Percentiles rank a stretch among this genome's conserved stretches.
Conservation (phyloP, 106 monocot genomes). For the Gastrodia elata region DNA sequence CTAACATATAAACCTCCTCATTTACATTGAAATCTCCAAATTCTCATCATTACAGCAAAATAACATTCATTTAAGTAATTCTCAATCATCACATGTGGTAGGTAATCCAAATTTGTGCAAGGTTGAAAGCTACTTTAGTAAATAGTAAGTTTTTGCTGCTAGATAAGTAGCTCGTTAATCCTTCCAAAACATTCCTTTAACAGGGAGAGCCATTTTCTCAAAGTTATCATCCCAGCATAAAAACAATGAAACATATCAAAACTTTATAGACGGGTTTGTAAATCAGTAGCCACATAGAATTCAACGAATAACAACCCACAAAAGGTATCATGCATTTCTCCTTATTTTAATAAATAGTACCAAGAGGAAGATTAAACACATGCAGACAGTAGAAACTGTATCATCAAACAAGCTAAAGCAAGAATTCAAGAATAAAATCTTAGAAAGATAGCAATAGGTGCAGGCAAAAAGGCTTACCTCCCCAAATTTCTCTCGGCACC, state of each 20-base stretch:
- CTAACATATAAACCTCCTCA: too few relatives aligned
- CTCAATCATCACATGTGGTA: too few relatives aligned
- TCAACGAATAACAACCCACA: neutral
- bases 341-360: neutral
- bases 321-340: neutral
- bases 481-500: constrained; percentile 68
- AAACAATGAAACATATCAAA: constrained; percentile 3
- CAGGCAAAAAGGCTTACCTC: constrained; percentile 20
- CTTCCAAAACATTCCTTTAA: too few relatives aligned
- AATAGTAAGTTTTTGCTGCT: too few relatives aligned
- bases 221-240: neutral
- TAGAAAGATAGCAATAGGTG: neutral
- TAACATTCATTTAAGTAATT: too few relatives aligned
- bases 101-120: too few relatives aligned
- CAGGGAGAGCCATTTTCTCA: neutral
- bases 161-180: too few relatives aligned
- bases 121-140: too few relatives aligned
- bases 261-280: neutral
- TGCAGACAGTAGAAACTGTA: neutral
- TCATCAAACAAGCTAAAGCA: neutral
- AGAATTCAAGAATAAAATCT: neutral
- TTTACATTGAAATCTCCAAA: too few relatives aligned
- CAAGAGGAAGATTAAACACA: neutral
- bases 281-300: neutral
- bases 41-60: too few relatives aligned